Evolutionary conservation across 495 filamentous ascomycete genomes (phyloP).

Genomic region (Hypoxylon crocopeplum): DNA sequence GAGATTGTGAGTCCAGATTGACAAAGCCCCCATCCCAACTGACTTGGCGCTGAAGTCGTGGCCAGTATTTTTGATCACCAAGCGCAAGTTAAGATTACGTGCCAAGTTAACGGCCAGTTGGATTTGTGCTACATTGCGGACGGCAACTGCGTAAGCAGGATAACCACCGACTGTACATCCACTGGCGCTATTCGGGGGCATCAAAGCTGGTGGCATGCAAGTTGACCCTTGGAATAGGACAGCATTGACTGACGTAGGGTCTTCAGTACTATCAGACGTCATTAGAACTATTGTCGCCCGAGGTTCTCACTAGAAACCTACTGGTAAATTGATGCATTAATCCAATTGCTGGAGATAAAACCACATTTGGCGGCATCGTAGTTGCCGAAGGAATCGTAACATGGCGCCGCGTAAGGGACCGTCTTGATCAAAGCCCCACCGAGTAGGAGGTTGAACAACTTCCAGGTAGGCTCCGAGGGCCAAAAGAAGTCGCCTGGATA

Average conservation of each 20-base stretch:
- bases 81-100: conserved; percentile 60
- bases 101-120: conserved; percentile 70
- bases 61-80: conserved; percentile 67
- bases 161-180: conserved; percentile 60
- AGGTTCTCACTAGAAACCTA: not conserved
- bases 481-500: conserved; percentile 56
- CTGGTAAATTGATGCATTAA: conserved; percentile 42
- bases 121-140: conserved; percentile 60
- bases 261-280: conserved; percentile 36
- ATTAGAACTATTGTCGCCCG: conserved; percentile 14
- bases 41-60: conserved; percentile 62
- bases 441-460: conserved; percentile 49
- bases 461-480: conserved; percentile 53
- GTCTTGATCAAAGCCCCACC: conserved; percentile 56
- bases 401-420: conserved; percentile 56
- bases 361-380: conserved; percentile 52
- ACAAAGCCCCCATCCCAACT: conserved; percentile 53
- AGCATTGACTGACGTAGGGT: conserved; percentile 53
- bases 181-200: conserved; percentile 49
- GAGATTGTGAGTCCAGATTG: conserved; percentile 59
- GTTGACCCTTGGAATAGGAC: conserved; percentile 48
- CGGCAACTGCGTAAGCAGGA: conserved; percentile 63
- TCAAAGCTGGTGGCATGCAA: conserved; percentile 47
- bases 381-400: conserved; percentile 54
- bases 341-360: conserved; percentile 44